Evolutionary conservation across 2,329 filamentous ascomycete genomes (phyloP).

Genomic region (Lecanicillium sp.): DNA sequence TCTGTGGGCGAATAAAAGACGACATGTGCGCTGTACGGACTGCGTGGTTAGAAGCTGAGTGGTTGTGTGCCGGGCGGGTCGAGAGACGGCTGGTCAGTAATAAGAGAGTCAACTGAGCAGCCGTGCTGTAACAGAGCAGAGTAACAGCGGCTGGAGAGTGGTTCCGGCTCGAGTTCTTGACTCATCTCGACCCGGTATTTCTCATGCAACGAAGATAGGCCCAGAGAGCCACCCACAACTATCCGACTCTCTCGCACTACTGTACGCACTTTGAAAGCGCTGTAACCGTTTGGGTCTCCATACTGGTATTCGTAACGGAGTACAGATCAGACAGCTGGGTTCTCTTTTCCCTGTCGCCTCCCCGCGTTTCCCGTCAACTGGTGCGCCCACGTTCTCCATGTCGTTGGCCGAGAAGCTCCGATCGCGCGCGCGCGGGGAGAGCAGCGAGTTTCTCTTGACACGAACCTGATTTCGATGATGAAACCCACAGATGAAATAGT

Average conservation of each 20-base stretch:
- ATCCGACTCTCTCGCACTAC: too few relatives aligned
- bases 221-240: too few relatives aligned
- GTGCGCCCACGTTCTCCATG: constrained; percentile 20
- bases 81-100: too few relatives aligned
- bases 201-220: too few relatives aligned
- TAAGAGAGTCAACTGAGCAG: too few relatives aligned
- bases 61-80: too few relatives aligned
- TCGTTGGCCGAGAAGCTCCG: constrained; percentile 22
- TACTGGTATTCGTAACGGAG: too few relatives aligned
- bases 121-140: too few relatives aligned
- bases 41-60: neutral
- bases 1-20: constrained; percentile 5
- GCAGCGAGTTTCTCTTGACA: neutral
- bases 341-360: neutral
- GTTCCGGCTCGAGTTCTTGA: too few relatives aligned
- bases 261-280: constrained; percentile 18
- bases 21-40: constrained; percentile 5
- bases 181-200: too few relatives aligned
- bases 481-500: neutral
- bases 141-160: too few relatives aligned
- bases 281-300: constrained; percentile 10
- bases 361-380: constrained; percentile 10
- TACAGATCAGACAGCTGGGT: too few relatives aligned
- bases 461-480: neutral
- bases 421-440: constrained; percentile 9